A percentile compares a stretch with the other conserved stretches of the same genome.
phyloP scores from a whole-genome alignment of 1,284 basidiomycete species.

The Melanopsichium pennsylvanicum region DNA sequence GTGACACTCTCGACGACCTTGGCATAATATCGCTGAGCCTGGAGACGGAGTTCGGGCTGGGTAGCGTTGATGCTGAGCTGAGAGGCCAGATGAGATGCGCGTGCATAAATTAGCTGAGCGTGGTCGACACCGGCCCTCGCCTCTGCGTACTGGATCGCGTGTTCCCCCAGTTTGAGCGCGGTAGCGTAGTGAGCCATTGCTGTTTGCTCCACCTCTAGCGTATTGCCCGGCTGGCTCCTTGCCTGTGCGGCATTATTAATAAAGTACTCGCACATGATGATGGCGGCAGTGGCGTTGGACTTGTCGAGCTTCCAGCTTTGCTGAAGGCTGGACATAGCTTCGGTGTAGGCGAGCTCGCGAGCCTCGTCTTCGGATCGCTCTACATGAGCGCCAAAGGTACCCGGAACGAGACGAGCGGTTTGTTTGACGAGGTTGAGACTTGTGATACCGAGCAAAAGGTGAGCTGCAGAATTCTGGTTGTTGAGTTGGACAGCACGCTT shows the following conservation, averaged over 20 bases:
- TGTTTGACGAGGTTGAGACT: conserved; percentile 57
- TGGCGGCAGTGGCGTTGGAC: conserved; percentile 59
- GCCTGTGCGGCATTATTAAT: conserved; percentile 46
- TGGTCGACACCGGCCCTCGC: conserved; percentile 49
- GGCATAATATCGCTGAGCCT: conserved; percentile 57
- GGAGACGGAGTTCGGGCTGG: conserved; percentile 46
- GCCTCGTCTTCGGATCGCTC: conserved; percentile 54
- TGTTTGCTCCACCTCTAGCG: conserved; percentile 23
- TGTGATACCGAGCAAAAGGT: conserved; percentile 60
- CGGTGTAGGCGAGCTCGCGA: conserved; percentile 55
- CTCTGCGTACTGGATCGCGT: conserved; percentile 64
- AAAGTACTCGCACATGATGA: conserved; percentile 58
- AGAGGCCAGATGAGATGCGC: conserved; percentile 56
- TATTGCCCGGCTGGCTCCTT: conserved; percentile 14
- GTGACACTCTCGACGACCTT: conserved; percentile 55
- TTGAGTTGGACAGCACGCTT: conserved; percentile 54
- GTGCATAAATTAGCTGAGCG: conserved; percentile 57
- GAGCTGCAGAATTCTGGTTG: conserved; percentile 40
- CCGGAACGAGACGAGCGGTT: conserved; percentile 40
- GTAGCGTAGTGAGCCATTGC: conserved; percentile 46
- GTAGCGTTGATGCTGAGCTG: conserved; percentile 45
- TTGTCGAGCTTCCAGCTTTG: conserved; percentile 63
- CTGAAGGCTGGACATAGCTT: conserved; percentile 57
- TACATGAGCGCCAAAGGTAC: conserved; percentile 52
- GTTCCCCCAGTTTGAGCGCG: conserved; percentile 63